Percentiles rank a stretch among this genome's conserved stretches.
Evolutionary conservation across 2,329 filamentous ascomycete genomes (phyloP).

Genomic region (Tolypocladium paradoxum): DNA sequence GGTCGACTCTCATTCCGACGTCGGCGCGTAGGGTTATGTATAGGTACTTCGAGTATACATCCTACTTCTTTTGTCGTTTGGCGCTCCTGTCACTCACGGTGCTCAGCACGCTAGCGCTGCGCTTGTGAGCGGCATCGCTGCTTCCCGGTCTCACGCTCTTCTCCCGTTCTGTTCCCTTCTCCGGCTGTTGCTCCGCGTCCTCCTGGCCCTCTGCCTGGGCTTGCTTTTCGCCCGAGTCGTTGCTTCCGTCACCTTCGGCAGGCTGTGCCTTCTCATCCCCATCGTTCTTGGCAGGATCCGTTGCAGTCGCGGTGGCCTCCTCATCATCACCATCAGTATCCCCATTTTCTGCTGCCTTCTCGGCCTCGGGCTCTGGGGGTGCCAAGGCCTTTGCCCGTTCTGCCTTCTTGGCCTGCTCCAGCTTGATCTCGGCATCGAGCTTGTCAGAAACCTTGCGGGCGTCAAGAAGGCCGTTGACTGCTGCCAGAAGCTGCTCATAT

Average conservation of each 20-base stretch:
- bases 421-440: conserved; percentile 58
- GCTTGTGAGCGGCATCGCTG: conserved; percentile 48
- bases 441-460: conserved; percentile 66
- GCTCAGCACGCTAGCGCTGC: conserved; percentile 75
- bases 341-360: conserved; percentile 2
- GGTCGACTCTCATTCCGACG: not conserved
- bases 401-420: conserved; percentile 45
- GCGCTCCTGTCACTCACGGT: conserved; percentile 52
- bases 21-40: conserved; percentile 10
- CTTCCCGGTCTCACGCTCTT: conserved; percentile 24
- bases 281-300: conserved; percentile 11
- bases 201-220: conserved; percentile 2
- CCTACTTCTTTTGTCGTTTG: conserved; percentile 44
- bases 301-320: conserved; percentile 1
- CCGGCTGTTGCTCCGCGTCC: conserved; percentile 17
- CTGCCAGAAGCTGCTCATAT: conserved; percentile 60
- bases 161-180: conserved; percentile 16
- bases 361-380: conserved; percentile 7
- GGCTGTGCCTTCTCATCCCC: conserved; percentile 5
- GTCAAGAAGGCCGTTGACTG: conserved; percentile 60
- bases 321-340: conserved; percentile 9
- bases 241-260: conserved; percentile 8
- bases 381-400: conserved; percentile 33
- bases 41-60: conserved; percentile 13
- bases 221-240: conserved; percentile 3